Conservation (phyloP, 2,329 filamentous ascomycete species). For the Simplicillium aogashimaense region DNA sequence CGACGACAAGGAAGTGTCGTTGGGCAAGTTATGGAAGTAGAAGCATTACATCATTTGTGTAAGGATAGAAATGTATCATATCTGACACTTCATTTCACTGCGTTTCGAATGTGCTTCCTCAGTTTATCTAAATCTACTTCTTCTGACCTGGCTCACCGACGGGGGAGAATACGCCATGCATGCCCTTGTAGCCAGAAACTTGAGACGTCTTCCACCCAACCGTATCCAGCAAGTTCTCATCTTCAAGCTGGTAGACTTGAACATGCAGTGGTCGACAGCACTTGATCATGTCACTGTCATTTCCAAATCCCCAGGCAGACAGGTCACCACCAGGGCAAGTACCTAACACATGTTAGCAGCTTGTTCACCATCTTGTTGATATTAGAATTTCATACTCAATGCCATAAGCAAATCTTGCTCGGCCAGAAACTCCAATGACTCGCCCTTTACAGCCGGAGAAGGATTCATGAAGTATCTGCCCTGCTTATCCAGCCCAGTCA, state of each 20-base stretch:
- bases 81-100: background rate
- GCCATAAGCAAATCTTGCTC: conserved; percentile 65
- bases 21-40: conserved; percentile 67
- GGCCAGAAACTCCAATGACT: conserved; percentile 68
- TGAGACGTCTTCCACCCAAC: conserved; percentile 53
- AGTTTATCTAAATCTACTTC: background rate
- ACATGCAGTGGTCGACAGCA: conserved; percentile 67
- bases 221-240: conserved; percentile 37
- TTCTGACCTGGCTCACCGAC: conserved; percentile 11
- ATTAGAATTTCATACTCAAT: conserved; percentile 28
- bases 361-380: background rate
- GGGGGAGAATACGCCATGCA: conserved; percentile 46
- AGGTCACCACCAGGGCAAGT: conserved; percentile 77
- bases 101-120: background rate
- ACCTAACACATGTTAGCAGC: conserved; percentile 19
- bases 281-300: conserved; percentile 56
- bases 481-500: conserved; percentile 63
- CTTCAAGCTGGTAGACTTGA: conserved; percentile 56
- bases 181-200: conserved; percentile 50
- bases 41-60: conserved; percentile 1
- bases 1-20: conserved; percentile 91
- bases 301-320: conserved; percentile 72
- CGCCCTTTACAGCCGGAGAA: conserved; percentile 41
- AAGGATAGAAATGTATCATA: conserved; percentile 6
- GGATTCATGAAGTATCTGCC: conserved; percentile 71